Evolutionary conservation across 2,329 filamentous ascomycete genomes (phyloP), one percentile per base, ranked within the genome.

Genomic region (Septoria petroselini): DNA sequence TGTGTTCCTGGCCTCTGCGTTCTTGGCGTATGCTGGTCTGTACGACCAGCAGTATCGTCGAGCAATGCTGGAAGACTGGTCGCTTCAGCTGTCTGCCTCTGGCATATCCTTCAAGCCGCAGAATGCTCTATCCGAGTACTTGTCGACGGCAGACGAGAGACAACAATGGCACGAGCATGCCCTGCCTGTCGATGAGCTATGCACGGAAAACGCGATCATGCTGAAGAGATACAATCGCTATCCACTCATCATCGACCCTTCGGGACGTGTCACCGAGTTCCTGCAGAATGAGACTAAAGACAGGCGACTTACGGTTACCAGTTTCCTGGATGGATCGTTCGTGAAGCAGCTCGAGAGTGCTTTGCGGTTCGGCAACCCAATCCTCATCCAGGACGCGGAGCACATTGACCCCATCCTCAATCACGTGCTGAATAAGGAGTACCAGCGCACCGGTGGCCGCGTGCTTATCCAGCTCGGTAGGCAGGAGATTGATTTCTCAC

Each of bases 41-140:
- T 98, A 95, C 67, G 93, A 98, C 67, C 94, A 98, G 67, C 93
- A 93, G 53, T 97, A 96, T 81, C 85, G 93, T 66, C 96, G 96
- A 73, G 84, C 85, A 7, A 96, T 98, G 90, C 83, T 93, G 71
- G 93, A 98, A 60, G 93, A 98, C 69, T 98, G 93, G 93, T 79
- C 93, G 54, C 84, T 94, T 63, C 93, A 98, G 70, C 82, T 98
- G 58, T 84, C 88, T 41, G 80, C 93, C 34, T 97, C 93, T n/a
- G 91, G 91, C 37, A 86, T 98, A 66, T 83, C 84, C 58, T 95
- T 86, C 79, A 98, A 98, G 75, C 81, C 85, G 50, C 88, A 91
- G 62, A 97, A 97, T 64, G 90, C 93, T 0, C 81, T 98, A 39
- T 95, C 93, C 0, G 93, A 98, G 68, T 98, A 96, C 65, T 78